Evolutionary conservation across 805 yeast species (phyloP), one percentile per base, ranked within the genome.

Genomic region (Saturnispora gosingensis): DNA sequence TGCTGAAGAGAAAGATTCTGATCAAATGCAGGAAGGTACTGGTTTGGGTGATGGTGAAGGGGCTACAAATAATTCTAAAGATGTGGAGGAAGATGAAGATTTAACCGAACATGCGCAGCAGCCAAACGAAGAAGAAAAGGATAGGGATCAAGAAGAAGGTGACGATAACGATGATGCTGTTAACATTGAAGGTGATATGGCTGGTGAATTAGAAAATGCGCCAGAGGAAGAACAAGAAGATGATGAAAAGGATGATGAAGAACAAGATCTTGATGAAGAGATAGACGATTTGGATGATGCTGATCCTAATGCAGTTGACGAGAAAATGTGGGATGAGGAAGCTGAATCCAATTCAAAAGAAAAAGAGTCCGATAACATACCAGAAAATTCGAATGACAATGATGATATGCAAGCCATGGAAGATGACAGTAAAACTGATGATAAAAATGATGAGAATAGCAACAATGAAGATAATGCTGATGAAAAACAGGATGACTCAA

Each of bases 311-410:
- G 96, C 96, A 3, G 81, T 91, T 47, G 98, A 91, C 65, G 97
- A 91, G 58, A 91, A 88, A 69, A 88, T 88, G 96, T 91, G 98
- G 96, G 93, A 91, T 61, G 97, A 90, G 61, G 89, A 91, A 64
- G 86, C 84, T 11, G 76, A 81, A 52, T 88, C 83, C 15, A 79
- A 79, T 56, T 75, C 78, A 20, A 86, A 88, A 61, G 96, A 89
- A 61, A 89, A 89, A 63, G 87, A 88, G 43, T 75, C 90, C 8
- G 95, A 89, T 27, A 72, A 77, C 52, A 68, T 81, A 70, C 82
- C 88, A 3, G 80, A 82, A 11, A 72, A 76, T 53, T 68, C 80
- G 2, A 78, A 79, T 8, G 76, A 67, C 38, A 72, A 67, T 4
- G 69, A 68, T 5, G 62, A 64, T 5, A 60, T 61, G 38, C 55